These are phyloP conservation scores for Pichia eremophila DNA, from an alignment of 805 yeast genomes.

Conservation along the genomic window DNA sequence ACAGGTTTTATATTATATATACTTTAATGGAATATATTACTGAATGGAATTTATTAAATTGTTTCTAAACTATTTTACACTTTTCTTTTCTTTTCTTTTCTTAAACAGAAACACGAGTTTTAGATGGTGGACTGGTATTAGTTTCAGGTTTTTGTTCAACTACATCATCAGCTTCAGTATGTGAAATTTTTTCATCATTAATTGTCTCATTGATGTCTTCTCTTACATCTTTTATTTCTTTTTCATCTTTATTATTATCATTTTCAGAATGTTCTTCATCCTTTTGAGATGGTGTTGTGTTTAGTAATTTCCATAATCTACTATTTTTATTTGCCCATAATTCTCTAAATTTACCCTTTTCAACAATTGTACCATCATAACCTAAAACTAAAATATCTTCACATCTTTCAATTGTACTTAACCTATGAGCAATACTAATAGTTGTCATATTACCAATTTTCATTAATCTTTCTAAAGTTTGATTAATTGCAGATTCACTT, in stretches of 20 bases:
- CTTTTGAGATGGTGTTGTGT: slow-evolving; percentile 13
- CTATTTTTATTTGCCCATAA: slow-evolving; percentile 36
- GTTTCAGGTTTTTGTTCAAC: not conserved
- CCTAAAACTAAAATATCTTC: slow-evolving; percentile 78
- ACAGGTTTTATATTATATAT: too few species aligned
- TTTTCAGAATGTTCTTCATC: slow-evolving; percentile 2
- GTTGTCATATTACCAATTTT: slow-evolving; percentile 43
- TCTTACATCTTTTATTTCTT: not conserved
- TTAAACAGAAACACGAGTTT: not conserved
- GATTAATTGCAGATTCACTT: slow-evolving; percentile 77
- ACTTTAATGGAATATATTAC: too few species aligned
- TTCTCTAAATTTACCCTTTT: slow-evolving; percentile 59
- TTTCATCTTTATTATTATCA: slow-evolving; percentile 3
- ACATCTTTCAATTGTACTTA: slow-evolving; percentile 78
- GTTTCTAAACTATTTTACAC: too few species aligned
- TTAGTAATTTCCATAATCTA: slow-evolving; percentile 24
- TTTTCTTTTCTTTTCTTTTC: too few species aligned
- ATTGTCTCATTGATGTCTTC: not conserved
- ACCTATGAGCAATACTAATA: slow-evolving; percentile 85
- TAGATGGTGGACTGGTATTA: not conserved
- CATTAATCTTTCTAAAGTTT: slow-evolving; percentile 52
- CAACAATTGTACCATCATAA: slow-evolving; percentile 65
- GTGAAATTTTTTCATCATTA: not conserved
- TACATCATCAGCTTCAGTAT: not conserved
- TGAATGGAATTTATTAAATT: too few species aligned